Evolutionary conservation across 2,329 filamentous ascomycete species (phyloP), one percentile per base, ranked within the genome.

Genomic region (Epichloe bromicola): DNA sequence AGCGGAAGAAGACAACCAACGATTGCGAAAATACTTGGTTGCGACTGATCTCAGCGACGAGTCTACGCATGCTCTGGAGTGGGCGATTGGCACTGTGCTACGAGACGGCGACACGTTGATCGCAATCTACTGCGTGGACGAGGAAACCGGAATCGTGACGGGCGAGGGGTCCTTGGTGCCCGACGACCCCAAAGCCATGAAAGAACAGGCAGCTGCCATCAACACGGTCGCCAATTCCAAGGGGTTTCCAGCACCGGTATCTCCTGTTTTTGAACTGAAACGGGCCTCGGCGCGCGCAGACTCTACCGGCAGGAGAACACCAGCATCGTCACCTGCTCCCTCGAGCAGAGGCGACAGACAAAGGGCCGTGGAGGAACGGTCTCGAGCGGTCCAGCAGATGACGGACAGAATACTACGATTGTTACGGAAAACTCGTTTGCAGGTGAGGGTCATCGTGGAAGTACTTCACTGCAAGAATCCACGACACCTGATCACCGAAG

Each of bases 381-480:
- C 83, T 52, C 80, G 82, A 59, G 89, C 89, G 0, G 80, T 91
- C n/a, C 80, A 88, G 55, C 81, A 85, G 52, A 89, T 98, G 54
- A 90, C 88, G 1, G 80, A 91, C 51, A 80, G 85, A 36, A 88
- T 95, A 50, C 79, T 93, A n/a, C 86, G 84, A 57, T 72, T 97
- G 44, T 70, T 98, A 53, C 79, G 91, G 54, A 95, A 95, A 74
- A 98, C 93, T 1, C 81, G 86, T 56, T 73, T 98, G 53, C 91
- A 98, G 65, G 90, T 96, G 46, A 82, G 89, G 52, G 86, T 96
- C 46, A 88, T 95, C 48, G 85, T 98, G 36, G 93, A 98, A 68
- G 91, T 97, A 30, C 85, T 98, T 58, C 93, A 97, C 69, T 97
- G 93, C 82, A 97, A 96, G 75, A 96, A 87, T 62, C 89, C 93